phyloP scores from a whole-genome alignment of 768 basidiomycete genomes.

The Lactarius deliciosus region DNA sequence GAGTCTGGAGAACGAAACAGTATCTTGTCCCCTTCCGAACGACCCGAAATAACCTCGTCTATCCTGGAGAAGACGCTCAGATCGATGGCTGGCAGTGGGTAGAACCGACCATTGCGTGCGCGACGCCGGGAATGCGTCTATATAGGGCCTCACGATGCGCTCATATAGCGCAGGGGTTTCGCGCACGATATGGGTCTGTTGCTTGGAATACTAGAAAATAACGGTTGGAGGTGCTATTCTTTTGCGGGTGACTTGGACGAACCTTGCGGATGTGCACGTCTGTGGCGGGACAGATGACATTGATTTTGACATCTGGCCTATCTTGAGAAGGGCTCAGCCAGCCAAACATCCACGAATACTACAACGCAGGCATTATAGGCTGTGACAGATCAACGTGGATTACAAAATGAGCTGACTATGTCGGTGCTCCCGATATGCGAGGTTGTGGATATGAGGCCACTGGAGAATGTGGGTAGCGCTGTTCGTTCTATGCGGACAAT shows the following conservation, averaged over 20 bases:
- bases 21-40: slow-evolving; percentile 71
- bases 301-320: slow-evolving; percentile 75
- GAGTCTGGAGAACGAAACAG: slow-evolving; percentile 54
- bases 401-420: slow-evolving; percentile 46
- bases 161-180: slow-evolving; percentile 84
- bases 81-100: neutral
- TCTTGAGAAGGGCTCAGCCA: slow-evolving; percentile 52
- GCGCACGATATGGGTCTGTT: slow-evolving; percentile 66
- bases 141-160: slow-evolving; percentile 73
- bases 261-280: slow-evolving; percentile 85
- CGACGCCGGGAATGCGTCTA: slow-evolving; percentile 66
- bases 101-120: slow-evolving; percentile 76
- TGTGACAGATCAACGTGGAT: slow-evolving; percentile 20
- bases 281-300: slow-evolving; percentile 84
- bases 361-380: slow-evolving; percentile 15
- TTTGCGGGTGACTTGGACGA: slow-evolving; percentile 3
- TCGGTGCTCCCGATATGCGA: slow-evolving; percentile 61
- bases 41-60: slow-evolving; percentile 74
- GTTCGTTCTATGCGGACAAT: slow-evolving; percentile 82
- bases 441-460: slow-evolving; percentile 41
- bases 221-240: neutral
- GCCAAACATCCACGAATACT: slow-evolving; percentile 84
- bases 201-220: slow-evolving; percentile 66
- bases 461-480: slow-evolving; percentile 53
- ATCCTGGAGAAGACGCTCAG: slow-evolving; percentile 56